A percentile compares a stretch with the other conserved stretches of the same genome.
These are phyloP conservation scores for Hortaea werneckii DNA, from an alignment of 2,329 filamentous ascomycete species.

Conservation along the genomic window DNA sequence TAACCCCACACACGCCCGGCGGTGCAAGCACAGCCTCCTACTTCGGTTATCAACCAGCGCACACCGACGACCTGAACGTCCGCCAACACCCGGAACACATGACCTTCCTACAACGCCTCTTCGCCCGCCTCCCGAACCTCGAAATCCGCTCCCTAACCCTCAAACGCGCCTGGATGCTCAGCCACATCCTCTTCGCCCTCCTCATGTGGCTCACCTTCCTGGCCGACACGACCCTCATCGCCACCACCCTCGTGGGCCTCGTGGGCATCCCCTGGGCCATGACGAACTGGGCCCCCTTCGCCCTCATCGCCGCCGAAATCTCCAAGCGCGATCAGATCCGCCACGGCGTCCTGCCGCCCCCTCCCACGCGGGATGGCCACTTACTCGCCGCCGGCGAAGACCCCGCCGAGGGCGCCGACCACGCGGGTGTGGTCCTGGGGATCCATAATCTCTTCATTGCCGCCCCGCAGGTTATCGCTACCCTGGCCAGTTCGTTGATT, in stretches of 20 bases:
- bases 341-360: conserved; percentile 37
- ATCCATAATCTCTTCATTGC: conserved; percentile 95
- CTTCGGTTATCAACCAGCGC: conserved; percentile 13
- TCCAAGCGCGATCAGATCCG: conserved; percentile 65
- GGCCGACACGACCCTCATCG: conserved; percentile 58
- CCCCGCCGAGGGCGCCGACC: conserved; percentile 52
- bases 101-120: conserved; percentile 1
- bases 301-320: conserved; percentile 88
- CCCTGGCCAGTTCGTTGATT: conserved; percentile 70
- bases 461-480: conserved; percentile 83
- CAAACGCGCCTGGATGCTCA: conserved; percentile 75
- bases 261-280: conserved; percentile 89
- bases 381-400: conserved; percentile 37
- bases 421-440: conserved; percentile 82
- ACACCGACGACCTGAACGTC: conserved; percentile 1
- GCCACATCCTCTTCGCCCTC: conserved; percentile 70
- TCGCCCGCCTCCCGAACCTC: conserved; percentile 27
- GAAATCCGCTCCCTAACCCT: conserved; percentile 78
- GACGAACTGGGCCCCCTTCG: conserved; percentile 89
- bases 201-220: conserved; percentile 79
- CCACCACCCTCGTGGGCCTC: conserved; percentile 67
- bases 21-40: conserved; percentile 13
- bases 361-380: conserved; percentile 27
- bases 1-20: conserved; percentile 11
- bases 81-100: conserved; percentile 8